Conservation (phyloP, 305 asterid species). For the Fraxinus angustifolia region DNA sequence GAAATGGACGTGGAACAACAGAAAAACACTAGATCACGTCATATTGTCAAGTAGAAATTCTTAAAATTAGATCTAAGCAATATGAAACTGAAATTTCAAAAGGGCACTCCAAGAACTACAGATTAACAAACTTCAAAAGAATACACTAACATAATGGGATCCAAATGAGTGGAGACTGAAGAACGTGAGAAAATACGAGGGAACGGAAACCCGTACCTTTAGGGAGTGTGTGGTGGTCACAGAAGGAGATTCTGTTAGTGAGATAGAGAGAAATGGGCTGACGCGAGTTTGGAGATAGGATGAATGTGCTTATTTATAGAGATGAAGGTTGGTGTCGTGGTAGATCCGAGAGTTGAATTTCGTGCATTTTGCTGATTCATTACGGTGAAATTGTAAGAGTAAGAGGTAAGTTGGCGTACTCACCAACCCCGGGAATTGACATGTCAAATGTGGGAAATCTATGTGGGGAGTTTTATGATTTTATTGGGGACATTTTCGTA, state of each 20-base stretch:
- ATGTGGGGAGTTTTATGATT: neutral
- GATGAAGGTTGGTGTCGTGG: slow-evolving; percentile 10
- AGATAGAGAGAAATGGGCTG: slow-evolving; percentile 27
- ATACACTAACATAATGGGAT: neutral
- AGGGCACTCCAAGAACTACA: neutral
- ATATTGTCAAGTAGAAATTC: neutral
- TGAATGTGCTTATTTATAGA: slow-evolving; percentile 40
- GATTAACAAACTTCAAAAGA: neutral
- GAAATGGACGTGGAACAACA: neutral
- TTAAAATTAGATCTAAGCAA: slow-evolving; percentile 32
- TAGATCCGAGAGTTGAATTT: slow-evolving; percentile 25
- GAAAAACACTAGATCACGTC: slow-evolving; percentile 16
- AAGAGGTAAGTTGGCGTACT: slow-evolving; percentile 14
- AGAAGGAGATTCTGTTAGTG: slow-evolving; percentile 15
- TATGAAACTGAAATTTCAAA: slow-evolving; percentile 9
- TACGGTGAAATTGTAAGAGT: slow-evolving; percentile 5
- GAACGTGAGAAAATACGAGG: neutral
- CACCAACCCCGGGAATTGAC: slow-evolving; percentile 25
- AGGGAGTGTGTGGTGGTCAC: slow-evolving; percentile 10
- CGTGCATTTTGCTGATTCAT: neutral
- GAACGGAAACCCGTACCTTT: slow-evolving; percentile 37
- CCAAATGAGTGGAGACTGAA: neutral
- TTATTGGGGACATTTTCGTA: neutral
- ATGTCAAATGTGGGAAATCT: neutral
- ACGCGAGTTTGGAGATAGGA: slow-evolving; percentile 34